Base-by-base conservation (phyloP, 805 yeast species). In the Metschnikowia baotianmanensis region DNA sequence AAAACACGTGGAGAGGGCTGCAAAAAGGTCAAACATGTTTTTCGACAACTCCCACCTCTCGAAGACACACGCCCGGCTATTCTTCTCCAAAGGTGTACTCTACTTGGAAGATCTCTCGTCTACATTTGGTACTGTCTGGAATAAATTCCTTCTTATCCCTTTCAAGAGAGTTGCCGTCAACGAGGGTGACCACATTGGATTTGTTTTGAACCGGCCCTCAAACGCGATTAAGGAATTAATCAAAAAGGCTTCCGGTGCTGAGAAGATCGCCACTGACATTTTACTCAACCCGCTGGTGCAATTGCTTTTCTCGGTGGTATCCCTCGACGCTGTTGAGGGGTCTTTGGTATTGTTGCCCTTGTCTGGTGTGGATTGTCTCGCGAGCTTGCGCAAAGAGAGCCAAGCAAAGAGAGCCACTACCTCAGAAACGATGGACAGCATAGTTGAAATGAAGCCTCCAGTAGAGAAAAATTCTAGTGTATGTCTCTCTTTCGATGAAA, bases 121-220 rank as follows among this genome's bases (percentile, higher is more conserved):
- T 5, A 65, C 68, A 15, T 69, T 67, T 50, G 74, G 74, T 2
- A 68, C 74, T 13, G 44, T 64, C 7, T 35, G 63, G 40, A 61
- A 65, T 41, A 52, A 55, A 21, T 35, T 53, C 6, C 53, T 56
- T 19, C 48, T 69, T 13, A 34, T 51, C 12, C 61, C 65, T 1
- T 47, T 43, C 21, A 36, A 30, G 22, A 42, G 35, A 7, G 41
- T 36, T 4, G 44, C 30, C 3, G 16, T 51, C 8, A 26, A 21
- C 12, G 46, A 34, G 20, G 61, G 59, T 15, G 72, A 68, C 45
- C 33, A 20, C 3, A 42, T 69, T 15, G 69, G 72, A 5, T 65
- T 69, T 36, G 61, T 68, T 23, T 50, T 69, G 23, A 48, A 61
- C 21, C 56, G 56, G 39, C 67, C 71, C 2, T 58, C 65, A 4